Conservation (phyloP, 1,284 basidiomycete genomes). For the Papiliotrema terrestris region DNA sequence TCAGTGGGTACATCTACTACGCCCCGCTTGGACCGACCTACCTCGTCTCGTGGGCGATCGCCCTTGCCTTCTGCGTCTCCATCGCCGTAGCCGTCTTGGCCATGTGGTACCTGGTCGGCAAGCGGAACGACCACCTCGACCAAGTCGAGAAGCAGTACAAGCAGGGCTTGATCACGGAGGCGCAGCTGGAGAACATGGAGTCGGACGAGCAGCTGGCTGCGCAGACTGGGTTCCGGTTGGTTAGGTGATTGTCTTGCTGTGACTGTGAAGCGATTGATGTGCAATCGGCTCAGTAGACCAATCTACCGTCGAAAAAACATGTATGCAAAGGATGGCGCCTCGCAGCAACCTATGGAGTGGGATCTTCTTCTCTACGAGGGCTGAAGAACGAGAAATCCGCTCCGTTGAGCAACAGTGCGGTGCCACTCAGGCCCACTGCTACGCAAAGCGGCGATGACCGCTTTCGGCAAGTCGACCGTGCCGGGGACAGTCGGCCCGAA, state of each 20-base stretch:
- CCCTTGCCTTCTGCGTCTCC: not conserved
- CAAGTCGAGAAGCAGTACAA: not conserved
- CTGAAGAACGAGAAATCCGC: too few relatives aligned
- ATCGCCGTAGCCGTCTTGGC: not conserved
- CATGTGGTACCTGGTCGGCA: not conserved
- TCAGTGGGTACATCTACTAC: constrained; percentile 2
- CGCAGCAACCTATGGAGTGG: too few relatives aligned
- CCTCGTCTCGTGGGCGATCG: constrained; percentile 2
- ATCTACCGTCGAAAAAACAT: too few relatives aligned
- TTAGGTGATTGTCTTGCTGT: not conserved
- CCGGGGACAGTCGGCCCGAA: too few relatives aligned
- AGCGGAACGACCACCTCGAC: not conserved
- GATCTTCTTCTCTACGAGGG: too few relatives aligned
- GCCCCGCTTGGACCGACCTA: constrained; percentile 1
- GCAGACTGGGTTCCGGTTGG: constrained; percentile 1
- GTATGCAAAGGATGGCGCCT: too few relatives aligned
- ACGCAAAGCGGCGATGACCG: too few relatives aligned
- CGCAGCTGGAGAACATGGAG: constrained; percentile 1
- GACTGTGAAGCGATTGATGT: too few relatives aligned
- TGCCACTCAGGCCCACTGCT: too few relatives aligned
- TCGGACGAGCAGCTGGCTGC: constrained; percentile 4
- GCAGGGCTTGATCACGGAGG: not conserved
- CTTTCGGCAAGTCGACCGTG: too few relatives aligned
- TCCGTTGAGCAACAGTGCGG: too few relatives aligned
- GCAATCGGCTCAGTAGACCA: too few relatives aligned